These are phyloP conservation scores for Chlamydomonas eustigma DNA, from an alignment of 139 green algal species.

Conservation along the genomic window DNA sequence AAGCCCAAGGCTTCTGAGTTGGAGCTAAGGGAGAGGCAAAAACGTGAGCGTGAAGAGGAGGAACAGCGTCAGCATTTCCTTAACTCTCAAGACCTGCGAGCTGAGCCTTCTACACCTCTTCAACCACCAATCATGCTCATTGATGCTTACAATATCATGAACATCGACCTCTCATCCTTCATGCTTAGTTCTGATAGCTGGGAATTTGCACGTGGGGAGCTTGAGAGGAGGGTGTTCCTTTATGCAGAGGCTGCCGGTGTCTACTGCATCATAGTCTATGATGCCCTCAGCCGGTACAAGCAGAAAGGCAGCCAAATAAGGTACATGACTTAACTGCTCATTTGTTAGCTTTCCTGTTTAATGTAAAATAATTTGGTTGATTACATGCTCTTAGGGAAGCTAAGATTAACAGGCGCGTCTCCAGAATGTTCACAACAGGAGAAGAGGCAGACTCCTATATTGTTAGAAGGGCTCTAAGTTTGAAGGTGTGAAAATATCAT, in stretches of 20 bases:
- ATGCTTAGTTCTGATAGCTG: background rate
- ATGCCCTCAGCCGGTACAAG: background rate
- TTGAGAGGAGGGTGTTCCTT: background rate
- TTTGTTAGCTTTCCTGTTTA: too few species aligned
- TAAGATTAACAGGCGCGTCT: background rate
- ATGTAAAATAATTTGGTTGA: too few species aligned
- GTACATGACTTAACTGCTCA: too few species aligned
- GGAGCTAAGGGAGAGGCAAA: background rate
- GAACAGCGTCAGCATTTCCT: background rate
- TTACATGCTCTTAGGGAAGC: too few species aligned
- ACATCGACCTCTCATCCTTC: background rate
- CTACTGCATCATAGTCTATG: background rate
- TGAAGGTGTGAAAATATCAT: too few species aligned
- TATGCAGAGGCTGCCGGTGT: background rate
- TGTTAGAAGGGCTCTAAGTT: background rate
- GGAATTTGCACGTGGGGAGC: background rate
- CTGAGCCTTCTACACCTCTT: too few species aligned
- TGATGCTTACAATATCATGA: background rate
- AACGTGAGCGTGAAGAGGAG: background rate
- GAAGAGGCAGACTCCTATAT: background rate
- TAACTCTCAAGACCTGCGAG: background rate
- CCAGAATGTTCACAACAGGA: background rate
- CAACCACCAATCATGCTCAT: background rate
- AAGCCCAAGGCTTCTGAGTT: background rate
- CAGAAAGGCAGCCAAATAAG: too few species aligned